phyloP scores from a whole-genome alignment of 148 eudicot genomes.

The Dysphania ambrosioides region DNA sequence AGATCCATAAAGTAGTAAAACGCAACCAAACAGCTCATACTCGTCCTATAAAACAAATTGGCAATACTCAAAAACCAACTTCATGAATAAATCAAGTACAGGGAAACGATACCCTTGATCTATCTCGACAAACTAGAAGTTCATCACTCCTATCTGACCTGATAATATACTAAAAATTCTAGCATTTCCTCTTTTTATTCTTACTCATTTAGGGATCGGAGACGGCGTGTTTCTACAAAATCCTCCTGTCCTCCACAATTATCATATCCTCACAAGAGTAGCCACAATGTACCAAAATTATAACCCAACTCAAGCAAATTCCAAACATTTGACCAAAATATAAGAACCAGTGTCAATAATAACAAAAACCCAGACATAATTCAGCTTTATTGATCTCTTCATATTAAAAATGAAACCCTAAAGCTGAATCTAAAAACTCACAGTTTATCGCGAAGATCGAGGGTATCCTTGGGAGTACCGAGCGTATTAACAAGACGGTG shows the following conservation, averaged over 20 bases:
- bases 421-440: conserved; percentile 31
- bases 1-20: not conserved
- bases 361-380: not conserved
- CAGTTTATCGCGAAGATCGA: conserved; percentile 53
- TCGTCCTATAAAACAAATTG: not conserved
- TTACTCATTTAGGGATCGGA: not conserved
- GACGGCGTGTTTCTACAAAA: not conserved
- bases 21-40: not conserved
- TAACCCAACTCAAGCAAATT: not conserved
- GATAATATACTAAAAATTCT: not conserved
- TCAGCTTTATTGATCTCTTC: not conserved
- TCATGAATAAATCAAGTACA: not conserved
- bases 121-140: not conserved
- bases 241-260: not conserved
- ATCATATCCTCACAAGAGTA: not conserved
- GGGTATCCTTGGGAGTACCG: conserved; percentile 64
- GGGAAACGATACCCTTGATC: no score
- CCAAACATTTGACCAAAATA: not conserved
- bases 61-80: not conserved
- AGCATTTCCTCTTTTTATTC: not conserved
- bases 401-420: not conserved
- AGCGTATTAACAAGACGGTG: conserved; percentile 51
- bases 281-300: not conserved
- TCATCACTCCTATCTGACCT: not conserved
- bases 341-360: not conserved